phyloP scores from a whole-genome alignment of 495 filamentous ascomycete species.

The Echria macrotheca region DNA sequence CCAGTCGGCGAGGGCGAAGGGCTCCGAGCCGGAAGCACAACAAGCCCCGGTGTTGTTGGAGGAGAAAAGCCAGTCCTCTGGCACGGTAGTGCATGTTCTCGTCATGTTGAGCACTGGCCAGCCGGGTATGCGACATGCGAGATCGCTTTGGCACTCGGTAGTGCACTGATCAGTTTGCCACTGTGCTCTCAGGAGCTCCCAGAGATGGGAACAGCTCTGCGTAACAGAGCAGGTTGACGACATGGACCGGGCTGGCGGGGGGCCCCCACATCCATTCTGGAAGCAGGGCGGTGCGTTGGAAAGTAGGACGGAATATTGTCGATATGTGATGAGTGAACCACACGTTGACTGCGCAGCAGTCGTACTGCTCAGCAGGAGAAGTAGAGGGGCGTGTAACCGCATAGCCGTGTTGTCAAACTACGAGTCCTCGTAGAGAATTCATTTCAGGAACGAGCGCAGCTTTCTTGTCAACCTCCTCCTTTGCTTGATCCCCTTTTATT shows the following conservation, averaged over 20 bases:
- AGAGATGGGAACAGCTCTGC: constrained; percentile 1
- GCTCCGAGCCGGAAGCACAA: background rate
- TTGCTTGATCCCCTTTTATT: no score
- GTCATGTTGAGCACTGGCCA: constrained; percentile 11
- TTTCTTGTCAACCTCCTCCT: no score
- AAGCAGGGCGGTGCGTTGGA: background rate
- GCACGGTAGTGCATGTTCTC: background rate
- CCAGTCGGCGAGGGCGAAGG: constrained; percentile 8
- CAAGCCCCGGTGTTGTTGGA: constrained; percentile 3
- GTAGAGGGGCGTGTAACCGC: no score
- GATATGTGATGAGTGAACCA: constrained; percentile 8
- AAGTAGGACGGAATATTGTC: background rate
- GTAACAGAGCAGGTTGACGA: constrained; percentile 1
- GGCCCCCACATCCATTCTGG: background rate
- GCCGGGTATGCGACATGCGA: constrained; percentile 3
- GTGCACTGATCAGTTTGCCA: constrained; percentile 4
- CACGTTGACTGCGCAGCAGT: background rate
- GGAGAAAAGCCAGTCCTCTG: constrained; percentile 8
- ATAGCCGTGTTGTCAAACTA: no score
- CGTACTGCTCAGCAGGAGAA: no score
- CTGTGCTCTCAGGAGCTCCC: background rate
- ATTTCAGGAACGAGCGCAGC: no score
- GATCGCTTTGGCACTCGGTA: background rate
- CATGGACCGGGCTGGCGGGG: background rate
- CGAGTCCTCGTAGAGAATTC: no score